A percentile compares a stretch with the other conserved stretches of the same genome.
Evolutionary conservation across 2,329 filamentous ascomycete species (phyloP).

Genomic region (Ascochyta clinopodiicola): DNA sequence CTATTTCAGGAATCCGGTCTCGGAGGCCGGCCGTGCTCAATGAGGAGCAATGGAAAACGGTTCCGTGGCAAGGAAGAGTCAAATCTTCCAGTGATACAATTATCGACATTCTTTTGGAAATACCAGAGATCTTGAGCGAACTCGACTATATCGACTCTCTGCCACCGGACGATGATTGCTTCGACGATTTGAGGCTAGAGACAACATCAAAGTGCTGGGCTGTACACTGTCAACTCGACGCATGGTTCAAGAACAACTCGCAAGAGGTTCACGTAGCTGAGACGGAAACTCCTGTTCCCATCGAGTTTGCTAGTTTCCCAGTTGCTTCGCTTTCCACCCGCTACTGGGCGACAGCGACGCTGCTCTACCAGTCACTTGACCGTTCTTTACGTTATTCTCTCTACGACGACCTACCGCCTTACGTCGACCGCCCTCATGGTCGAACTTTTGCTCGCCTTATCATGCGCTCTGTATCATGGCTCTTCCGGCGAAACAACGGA

Average conservation of each 20-base stretch:
- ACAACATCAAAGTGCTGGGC: conserved; percentile 26
- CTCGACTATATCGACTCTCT: conserved; percentile 30
- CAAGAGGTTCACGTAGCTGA: conserved; percentile 22
- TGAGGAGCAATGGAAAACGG: conserved; percentile 42
- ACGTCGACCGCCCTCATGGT: conserved; percentile 26
- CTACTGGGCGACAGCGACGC: conserved; percentile 35
- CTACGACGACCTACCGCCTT: conserved; percentile 11
- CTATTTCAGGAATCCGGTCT: conserved; percentile 45
- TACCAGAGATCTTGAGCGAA: conserved; percentile 42
- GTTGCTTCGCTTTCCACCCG: conserved; percentile 27
- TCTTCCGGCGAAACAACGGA: conserved; percentile 31
- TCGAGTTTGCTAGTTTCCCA: conserved; percentile 25
- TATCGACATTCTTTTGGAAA: conserved; percentile 40
- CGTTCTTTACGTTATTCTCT: conserved; percentile 16
- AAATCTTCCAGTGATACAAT: conserved; percentile 46
- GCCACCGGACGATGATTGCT: neutral
- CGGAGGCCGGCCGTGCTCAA: conserved; percentile 41
- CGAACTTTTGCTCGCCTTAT: conserved; percentile 35
- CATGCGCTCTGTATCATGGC: conserved; percentile 28
- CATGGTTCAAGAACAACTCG: conserved; percentile 24
- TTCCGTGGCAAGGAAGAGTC: conserved; percentile 42
- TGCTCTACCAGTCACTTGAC: conserved; percentile 32
- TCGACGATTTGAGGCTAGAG: conserved; percentile 12
- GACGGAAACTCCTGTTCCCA: conserved; percentile 12
- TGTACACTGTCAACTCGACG: conserved; percentile 27